Base-by-base conservation (phyloP, 371 early-diverging fungal genomes). In the Saksenaea vasiformis region DNA sequence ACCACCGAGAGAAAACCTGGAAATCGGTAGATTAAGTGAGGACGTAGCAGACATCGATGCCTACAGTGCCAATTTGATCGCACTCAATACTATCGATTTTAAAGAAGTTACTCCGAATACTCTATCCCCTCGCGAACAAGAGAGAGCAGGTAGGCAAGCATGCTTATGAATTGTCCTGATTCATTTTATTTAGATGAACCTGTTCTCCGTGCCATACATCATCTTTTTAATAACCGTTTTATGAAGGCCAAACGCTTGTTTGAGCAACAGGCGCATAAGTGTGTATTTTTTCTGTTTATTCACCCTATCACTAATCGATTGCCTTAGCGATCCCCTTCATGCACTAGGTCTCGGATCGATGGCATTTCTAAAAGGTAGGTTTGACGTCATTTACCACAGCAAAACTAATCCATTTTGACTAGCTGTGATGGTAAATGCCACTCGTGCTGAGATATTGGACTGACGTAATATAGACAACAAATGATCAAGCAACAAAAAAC, bases 211-310 rank as follows among this genome's bases (percentile, higher is more conserved):
- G 87, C 84, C 14, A 70, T 86, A 13, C 72, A 76, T 35, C 82
- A 84, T 60, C 73, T 86, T 38, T 86, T 86, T 60, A 85, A 85
- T 53, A 86, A 86, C 68, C 64, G 84, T 55, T 86, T 86, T 56
- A 75, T 80, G 71, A 81, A 84, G 28, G 85, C 87, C 14, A 79
- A 77, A 41, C 63, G 62, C 22, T 57, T 82, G 26, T 79, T 79
- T 68, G 78, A 77, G 58, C 63, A 64, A 43, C 65, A 72, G 17
- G 47, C 66, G 19, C 57, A 60, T 35, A 60, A 36, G 69, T 71
- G 54, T 67, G 67, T 26, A 10, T 10, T 8, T 60, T n/a, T 7
- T 14, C 27, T 1, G 11, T 3, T 51, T 9, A n/a, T 19, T 34
- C 36, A 19, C 26, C 5, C 38, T 14, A 9, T 36, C 27, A 26